Base-by-base conservation (phyloP, 208 protist species). In the Phytomonas sp. region DNA sequence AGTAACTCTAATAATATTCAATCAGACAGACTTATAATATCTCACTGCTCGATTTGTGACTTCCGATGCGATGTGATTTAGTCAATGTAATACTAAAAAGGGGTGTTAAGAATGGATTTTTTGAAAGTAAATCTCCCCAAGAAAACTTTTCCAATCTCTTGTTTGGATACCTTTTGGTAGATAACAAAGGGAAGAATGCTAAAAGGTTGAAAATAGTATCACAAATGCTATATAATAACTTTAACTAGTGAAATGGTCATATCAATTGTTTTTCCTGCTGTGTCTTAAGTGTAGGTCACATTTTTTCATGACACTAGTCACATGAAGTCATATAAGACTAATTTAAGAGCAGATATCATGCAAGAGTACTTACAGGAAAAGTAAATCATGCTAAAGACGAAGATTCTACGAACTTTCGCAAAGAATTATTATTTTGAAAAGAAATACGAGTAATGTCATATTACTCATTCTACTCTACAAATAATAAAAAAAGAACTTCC, bases 121-220 rank as follows among this genome's bases (percentile, higher is more conserved):
- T 2, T 52, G 31, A 70, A 64, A 62, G 12, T 16, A 4, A 52
- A 52, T 52, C 42, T 52, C 6, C 19, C 42, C 3, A 52, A 11
- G 42, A 4, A 4, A 52, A 23, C 16, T 52, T 56, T 26, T 7
- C 26, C 19, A 11, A 5, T 56, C 23, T 19, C 26, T 23, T 56
- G 11, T 56, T 6, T 26, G 6, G 71, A 26, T 69, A 26, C 4
- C 30, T 71, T 52, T 60, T 66, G 10, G 60, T 70, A 61, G 59
- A 74, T 63, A 31, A 63, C 2, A 60, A 23, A 37, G n/a, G 29
- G 42, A 62, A 31, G 45, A 61, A 40, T 56, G 7, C 19, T 49
- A 49, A 60, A 71, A 73, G 72, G 19, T 67, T 32, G 63, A 37
- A 63, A 63, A 73, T 34, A 19, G 45, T 26, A n/a, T 56, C 26